These are phyloP conservation scores for Musa balbisiana DNA, from an alignment of 202 grass and related monocot species.

Conservation along the genomic window DNA sequence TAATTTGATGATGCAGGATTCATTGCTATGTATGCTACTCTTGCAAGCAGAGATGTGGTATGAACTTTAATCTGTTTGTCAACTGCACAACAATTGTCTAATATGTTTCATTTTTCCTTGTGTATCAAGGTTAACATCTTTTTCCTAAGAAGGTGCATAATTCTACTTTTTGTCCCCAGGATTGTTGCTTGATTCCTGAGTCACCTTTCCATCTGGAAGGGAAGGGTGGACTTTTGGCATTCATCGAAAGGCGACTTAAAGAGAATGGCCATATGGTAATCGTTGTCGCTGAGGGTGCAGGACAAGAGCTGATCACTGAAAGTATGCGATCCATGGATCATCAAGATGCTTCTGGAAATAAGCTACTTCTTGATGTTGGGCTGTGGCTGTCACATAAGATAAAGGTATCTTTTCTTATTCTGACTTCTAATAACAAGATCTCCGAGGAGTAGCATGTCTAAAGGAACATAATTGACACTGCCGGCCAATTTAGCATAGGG, in stretches of 20 bases:
- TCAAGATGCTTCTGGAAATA: constrained; percentile 82
- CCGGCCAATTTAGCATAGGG: too few species aligned
- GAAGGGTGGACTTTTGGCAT: constrained; percentile 67
- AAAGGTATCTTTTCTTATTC: constrained; percentile 43
- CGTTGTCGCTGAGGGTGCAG: constrained; percentile 94
- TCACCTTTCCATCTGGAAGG: constrained; percentile 90
- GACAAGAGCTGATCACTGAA: constrained; percentile 75
- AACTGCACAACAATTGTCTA: not conserved
- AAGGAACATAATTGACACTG: too few species aligned
- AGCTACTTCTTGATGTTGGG: constrained; percentile 79
- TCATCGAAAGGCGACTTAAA: constrained; percentile 81
- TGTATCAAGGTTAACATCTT: too few species aligned
- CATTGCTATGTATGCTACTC: constrained; percentile 89
- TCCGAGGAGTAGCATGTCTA: too few species aligned
- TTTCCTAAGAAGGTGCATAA: too few species aligned
- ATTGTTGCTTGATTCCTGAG: constrained; percentile 92
- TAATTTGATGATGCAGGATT: constrained; percentile 61
- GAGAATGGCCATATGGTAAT: constrained; percentile 96
- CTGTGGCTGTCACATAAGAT: constrained; percentile 94
- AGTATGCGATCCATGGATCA: constrained; percentile 47
- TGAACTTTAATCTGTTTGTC: not conserved
- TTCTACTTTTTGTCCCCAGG: constrained; percentile 31
- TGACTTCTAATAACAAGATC: not conserved
- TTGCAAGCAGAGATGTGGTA: constrained; percentile 98
- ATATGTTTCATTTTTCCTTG: not conserved